Evolutionary conservation across 148 eudicot species (phyloP), one percentile per base, ranked within the genome.

Genomic region (Chenopodium album): DNA sequence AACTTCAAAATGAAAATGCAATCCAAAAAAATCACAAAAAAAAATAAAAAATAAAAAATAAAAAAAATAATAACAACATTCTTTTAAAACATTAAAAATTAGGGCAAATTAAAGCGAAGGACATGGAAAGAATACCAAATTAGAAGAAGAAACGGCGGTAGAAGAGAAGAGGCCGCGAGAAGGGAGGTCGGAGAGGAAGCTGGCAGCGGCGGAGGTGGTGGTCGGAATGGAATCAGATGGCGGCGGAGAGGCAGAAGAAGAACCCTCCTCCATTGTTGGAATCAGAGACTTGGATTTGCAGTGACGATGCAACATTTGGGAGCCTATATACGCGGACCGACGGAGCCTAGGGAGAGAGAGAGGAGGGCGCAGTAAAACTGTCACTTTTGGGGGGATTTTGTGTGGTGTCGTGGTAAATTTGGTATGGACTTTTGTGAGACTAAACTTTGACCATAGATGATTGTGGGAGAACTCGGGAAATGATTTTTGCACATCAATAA

Each of bases 121-220:
- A 34, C 63, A 78, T 6, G 9, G 73, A 73, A 62, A 56, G 70
- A 88, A 5, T 80, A 92, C 97, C 90, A 88, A 85, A 88, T 89
- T 88, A 28, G 95, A 83, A 67, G 98, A 91, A 65, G 87, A 68
- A 62, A 90, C 86, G 69, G 90, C 82, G 79, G 98, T 89, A 65
- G 98, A 90, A 69, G 95, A 89, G 85, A 93, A 87, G 83, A 89
- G 85, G 82, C 98, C 98, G 54, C 97, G 95, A 74, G 95, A 93
- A 71, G 98, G 98, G 19, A 94, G 94, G 87, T 87, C 78, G 74
- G 84, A 32, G 63, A 94, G 94, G 78, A 82, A 87, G 75, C 86
- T 86, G 11, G 91, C 86, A 41, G 94, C 92, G 4, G 88, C 86
- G 75, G 72, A 76, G 28, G 62, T 78, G 63, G 77, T 76, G 75